Percentiles rank a stretch among this genome's conserved stretches.
These are phyloP conservation scores for Wallacemonas collosoma DNA, from an alignment of 208 protist genomes.

Conservation along the genomic window DNA sequence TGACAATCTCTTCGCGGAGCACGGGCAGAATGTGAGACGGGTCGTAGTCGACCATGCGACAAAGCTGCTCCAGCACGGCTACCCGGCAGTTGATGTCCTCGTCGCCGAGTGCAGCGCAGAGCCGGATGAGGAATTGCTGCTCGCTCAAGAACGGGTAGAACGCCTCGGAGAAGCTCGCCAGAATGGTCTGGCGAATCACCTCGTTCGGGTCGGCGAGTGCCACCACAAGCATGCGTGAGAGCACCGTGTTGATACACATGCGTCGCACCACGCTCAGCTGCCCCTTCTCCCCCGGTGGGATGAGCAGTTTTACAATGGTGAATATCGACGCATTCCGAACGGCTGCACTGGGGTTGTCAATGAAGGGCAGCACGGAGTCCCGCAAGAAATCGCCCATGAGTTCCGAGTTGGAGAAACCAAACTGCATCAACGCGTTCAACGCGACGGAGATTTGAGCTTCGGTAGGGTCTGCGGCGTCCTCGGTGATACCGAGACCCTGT, in stretches of 20 bases:
- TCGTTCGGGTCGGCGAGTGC: slow-evolving; percentile 76
- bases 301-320: slow-evolving; percentile 84
- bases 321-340: slow-evolving; percentile 82
- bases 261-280: slow-evolving; percentile 78
- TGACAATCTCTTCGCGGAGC: slow-evolving; percentile 74
- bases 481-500: slow-evolving; percentile 17
- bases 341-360: slow-evolving; percentile 65
- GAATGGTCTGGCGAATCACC: slow-evolving; percentile 63
- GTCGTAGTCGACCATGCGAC: slow-evolving; percentile 81
- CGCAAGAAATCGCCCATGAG: slow-evolving; percentile 89
- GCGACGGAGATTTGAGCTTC: slow-evolving; percentile 77
- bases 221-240: slow-evolving; percentile 81
- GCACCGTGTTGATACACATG: slow-evolving; percentile 86
- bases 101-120: slow-evolving; percentile 83
- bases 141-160: slow-evolving; percentile 90
- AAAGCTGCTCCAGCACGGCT: slow-evolving; percentile 75
- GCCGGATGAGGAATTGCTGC: slow-evolving; percentile 71
- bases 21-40: slow-evolving; percentile 84
- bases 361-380: slow-evolving; percentile 85
- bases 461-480: slow-evolving; percentile 41
- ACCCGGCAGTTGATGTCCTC: slow-evolving; percentile 81
- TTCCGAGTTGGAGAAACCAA: slow-evolving; percentile 88
- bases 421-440: slow-evolving; percentile 83
- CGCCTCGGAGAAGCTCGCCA: slow-evolving; percentile 72
- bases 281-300: slow-evolving; percentile 62